Evolutionary conservation across 2,329 filamentous ascomycete genomes (phyloP).

Genomic region (Fusarium brevicatenulatum): DNA sequence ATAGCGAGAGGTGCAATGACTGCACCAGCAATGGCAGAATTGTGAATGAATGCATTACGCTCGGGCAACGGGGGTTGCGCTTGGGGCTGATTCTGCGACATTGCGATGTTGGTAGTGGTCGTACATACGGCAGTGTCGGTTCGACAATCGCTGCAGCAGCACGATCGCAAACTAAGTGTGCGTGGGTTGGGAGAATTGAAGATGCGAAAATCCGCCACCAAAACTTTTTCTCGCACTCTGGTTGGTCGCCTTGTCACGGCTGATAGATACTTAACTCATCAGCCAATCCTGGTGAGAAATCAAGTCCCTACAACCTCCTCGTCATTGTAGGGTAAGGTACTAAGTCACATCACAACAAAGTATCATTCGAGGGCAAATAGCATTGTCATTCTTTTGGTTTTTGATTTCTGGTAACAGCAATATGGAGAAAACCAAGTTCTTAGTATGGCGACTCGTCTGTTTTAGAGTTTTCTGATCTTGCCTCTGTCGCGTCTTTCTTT

Average conservation of each 20-base stretch:
- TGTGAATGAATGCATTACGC: slow-evolving; percentile 56
- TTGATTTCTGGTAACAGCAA: neutral
- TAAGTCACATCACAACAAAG: neutral
- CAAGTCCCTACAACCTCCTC: neutral
- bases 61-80: slow-evolving; percentile 45
- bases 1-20: slow-evolving; percentile 60
- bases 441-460: neutral
- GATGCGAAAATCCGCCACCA: slow-evolving; percentile 20
- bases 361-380: neutral
- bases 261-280: neutral
- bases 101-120: slow-evolving; percentile 18
- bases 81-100: slow-evolving; percentile 45
- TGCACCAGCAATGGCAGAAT: slow-evolving; percentile 59
- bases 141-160: neutral
- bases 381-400: neutral
- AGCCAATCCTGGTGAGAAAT: neutral
- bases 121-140: neutral
- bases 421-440: neutral
- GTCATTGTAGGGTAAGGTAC: neutral
- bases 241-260: neutral
- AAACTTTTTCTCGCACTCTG: slow-evolving; percentile 29
- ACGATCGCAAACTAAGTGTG: slow-evolving; percentile 7
- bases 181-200: neutral
- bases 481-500: neutral
- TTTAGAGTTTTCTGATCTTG: neutral